Conservation (phyloP, 139 green algal genomes). For the Closterium sp. region DNA sequence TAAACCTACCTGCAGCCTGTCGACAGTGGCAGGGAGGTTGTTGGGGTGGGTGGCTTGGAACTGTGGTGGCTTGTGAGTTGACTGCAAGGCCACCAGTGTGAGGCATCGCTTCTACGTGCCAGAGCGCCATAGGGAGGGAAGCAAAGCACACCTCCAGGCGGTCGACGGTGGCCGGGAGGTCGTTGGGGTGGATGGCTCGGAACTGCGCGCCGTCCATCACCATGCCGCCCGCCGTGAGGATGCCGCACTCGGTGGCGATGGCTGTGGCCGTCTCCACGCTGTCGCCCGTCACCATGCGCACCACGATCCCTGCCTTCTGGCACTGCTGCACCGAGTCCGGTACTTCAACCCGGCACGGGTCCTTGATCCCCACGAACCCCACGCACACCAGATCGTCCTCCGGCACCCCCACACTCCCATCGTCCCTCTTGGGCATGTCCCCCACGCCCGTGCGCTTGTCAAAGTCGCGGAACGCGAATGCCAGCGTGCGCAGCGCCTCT, state of each 20-base stretch:
- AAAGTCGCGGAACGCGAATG: conserved; percentile 8
- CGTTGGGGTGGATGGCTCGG: conserved; percentile 61
- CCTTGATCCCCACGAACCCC: conserved; percentile 54
- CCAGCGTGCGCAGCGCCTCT: conserved; percentile 32
- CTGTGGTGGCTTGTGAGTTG: no score
- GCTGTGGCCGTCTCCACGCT: conserved; percentile 93
- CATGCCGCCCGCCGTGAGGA: conserved; percentile 69
- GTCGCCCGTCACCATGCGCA: conserved; percentile 86
- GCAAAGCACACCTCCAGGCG: not conserved
- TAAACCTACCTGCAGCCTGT: no score
- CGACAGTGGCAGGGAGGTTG: no score
- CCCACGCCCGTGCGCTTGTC: not conserved
- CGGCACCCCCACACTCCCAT: not conserved
- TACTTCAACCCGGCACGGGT: conserved; percentile 81
- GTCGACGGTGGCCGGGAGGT: not conserved
- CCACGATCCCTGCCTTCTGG: conserved; percentile 80
- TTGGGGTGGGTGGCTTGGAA: no score
- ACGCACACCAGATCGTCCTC: conserved; percentile 22
- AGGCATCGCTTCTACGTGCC: no score
- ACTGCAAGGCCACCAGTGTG: no score
- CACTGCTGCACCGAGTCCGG: conserved; percentile 78
- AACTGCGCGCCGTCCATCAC: conserved; percentile 86
- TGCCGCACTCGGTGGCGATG: conserved; percentile 95
- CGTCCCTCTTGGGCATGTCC: not conserved
- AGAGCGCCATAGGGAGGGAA: no score